These are phyloP conservation scores for Annona cherimola DNA, from an alignment of 164 flowering plant species.

Conservation along the genomic window DNA sequence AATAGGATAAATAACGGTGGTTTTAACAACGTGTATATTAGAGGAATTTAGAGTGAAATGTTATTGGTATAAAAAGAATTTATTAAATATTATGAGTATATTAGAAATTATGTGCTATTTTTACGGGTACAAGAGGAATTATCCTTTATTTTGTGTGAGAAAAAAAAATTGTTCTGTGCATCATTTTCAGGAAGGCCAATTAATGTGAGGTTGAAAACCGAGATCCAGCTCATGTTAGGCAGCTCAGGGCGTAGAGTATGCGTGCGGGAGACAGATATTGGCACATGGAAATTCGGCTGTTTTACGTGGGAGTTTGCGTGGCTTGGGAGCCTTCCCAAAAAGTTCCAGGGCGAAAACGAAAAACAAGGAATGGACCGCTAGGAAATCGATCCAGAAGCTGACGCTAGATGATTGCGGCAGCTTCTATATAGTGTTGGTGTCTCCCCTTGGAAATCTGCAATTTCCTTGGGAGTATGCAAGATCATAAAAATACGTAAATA, in stretches of 20 bases:
- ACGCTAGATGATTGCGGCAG: neutral
- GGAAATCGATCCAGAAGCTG: constrained; percentile 5
- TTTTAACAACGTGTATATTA: too few species aligned
- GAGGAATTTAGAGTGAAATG: too few species aligned
- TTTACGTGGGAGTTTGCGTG: constrained; percentile 7
- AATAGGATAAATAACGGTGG: too few species aligned
- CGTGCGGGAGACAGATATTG: neutral
- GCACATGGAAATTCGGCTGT: neutral
- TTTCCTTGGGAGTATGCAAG: neutral
- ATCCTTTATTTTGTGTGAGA: neutral
- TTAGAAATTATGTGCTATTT: too few species aligned
- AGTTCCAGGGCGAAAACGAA: neutral
- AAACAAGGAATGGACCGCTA: constrained; percentile 2
- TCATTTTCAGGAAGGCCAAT: constrained; percentile 1
- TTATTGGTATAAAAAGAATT: too few species aligned
- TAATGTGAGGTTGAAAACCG: neutral
- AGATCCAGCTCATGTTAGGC: neutral
- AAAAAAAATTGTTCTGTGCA: neutral
- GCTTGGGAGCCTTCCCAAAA: neutral
- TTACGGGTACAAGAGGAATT: too few species aligned
- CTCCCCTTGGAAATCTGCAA: neutral
- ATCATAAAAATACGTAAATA: neutral
- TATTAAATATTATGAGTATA: too few species aligned
- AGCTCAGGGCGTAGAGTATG: neutral
- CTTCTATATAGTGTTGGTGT: neutral